These are phyloP conservation scores for Candida tammaniensis DNA, from an alignment of 805 yeast species.

Conservation along the genomic window DNA sequence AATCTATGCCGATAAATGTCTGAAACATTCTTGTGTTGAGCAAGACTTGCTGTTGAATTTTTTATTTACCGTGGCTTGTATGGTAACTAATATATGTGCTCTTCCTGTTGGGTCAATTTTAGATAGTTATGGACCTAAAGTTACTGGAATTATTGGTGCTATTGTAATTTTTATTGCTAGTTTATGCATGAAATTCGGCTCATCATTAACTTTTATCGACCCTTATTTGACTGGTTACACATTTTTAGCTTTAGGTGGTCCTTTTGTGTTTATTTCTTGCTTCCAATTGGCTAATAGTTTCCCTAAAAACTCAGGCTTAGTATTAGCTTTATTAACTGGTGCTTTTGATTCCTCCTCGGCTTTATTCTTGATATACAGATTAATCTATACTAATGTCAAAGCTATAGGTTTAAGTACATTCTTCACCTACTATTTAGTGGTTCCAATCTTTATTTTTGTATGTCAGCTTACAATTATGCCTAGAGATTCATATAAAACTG, in stretches of 20 bases:
- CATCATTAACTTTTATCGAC: slow-evolving; percentile 40
- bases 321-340: slow-evolving; percentile 84
- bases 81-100: slow-evolving; percentile 79
- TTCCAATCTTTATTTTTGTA: slow-evolving; percentile 72
- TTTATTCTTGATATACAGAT: slow-evolving; percentile 69
- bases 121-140: slow-evolving; percentile 77
- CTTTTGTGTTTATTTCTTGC: slow-evolving; percentile 85
- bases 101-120: slow-evolving; percentile 77
- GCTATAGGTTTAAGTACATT: slow-evolving; percentile 51
- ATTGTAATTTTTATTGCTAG: slow-evolving; percentile 57
- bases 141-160: slow-evolving; percentile 75
- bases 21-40: slow-evolving; percentile 47
- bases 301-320: slow-evolving; percentile 77
- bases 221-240: slow-evolving; percentile 74
- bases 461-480: slow-evolving; percentile 86
- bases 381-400: slow-evolving; percentile 50
- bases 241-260: slow-evolving; percentile 84
- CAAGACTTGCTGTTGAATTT: slow-evolving; percentile 82
- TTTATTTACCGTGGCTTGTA: slow-evolving; percentile 84
- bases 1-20: slow-evolving; percentile 65
- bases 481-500: slow-evolving; percentile 64
- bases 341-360: slow-evolving; percentile 94
- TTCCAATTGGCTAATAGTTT: slow-evolving; percentile 86
- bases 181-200: slow-evolving; percentile 40
- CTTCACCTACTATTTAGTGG: slow-evolving; percentile 64